Evolutionary conservation across 2,329 filamentous ascomycete genomes (phyloP), one percentile per base, ranked within the genome.

Genomic region (Periglandula ipomoeae): DNA sequence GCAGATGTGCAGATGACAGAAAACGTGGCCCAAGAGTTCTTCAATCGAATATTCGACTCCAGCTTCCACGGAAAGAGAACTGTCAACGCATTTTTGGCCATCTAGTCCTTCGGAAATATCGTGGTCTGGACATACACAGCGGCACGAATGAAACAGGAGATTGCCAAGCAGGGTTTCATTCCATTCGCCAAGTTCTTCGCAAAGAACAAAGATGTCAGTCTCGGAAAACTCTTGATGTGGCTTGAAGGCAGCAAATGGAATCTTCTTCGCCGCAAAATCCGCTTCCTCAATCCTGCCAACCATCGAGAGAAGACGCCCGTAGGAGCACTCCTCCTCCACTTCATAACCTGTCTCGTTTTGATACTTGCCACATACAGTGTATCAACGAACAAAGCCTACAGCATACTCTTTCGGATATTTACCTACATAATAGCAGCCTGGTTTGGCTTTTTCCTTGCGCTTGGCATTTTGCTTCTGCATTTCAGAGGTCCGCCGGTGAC

Each of bases 91-190:
- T 69, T 81, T 38, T 65, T 78, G 6, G 75, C 77, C 3, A 60
- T 81, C 23, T 76, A 73, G 2, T 73, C 70, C 22, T 66, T 80
- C 44, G 76, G 77, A 0, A 79, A 81, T 55, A 72, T 81, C 38
- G 66, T 79, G 11, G 73, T 75, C 19, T 76, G 75, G 62, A 81
- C 76, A 1, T 81, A 76, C 53, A 76, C 74, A 0, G 70, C 74
- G 7, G 69, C 75, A 3, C 66, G 75, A 51, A 71, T 81, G 17
- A 79, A 81, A 57, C 77, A 81, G 56, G 77, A 81, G 56, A 78
- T 81, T 39, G 78, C 77, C 7, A 79, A 81, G 55, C 73, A 79
- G 57, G 76, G 76, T 1, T 70, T 79, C 46, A 60, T 79, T 2
- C 75, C 75, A 0, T 75, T 63, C 47, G 67, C 73, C 3, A 65